Evolutionary conservation across 257 asterid species (phyloP).

Genomic region (Forsythia viridissima): DNA sequence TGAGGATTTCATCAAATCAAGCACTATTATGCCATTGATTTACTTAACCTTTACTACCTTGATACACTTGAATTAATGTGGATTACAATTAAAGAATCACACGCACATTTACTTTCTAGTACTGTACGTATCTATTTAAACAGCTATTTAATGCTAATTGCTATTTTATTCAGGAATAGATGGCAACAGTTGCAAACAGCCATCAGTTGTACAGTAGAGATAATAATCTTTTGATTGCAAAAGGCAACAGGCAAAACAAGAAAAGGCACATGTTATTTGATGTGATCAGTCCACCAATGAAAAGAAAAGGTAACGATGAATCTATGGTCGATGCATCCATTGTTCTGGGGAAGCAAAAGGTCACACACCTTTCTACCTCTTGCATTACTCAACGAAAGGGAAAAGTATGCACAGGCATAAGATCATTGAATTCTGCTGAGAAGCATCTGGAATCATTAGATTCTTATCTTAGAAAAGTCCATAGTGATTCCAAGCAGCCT

Average conservation of each 20-base stretch:
- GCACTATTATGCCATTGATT: conserved; percentile 6
- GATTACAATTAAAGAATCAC: conserved; percentile 11
- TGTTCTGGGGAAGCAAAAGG: conserved; percentile 17
- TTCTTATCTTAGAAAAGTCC: conserved; percentile 62
- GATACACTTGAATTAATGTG: not conserved
- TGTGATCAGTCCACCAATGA: conserved; percentile 18
- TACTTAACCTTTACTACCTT: not conserved
- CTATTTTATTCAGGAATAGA: conserved; percentile 30
- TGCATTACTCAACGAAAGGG: conserved; percentile 30
- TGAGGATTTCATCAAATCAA: not conserved
- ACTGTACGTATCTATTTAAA: not conserved
- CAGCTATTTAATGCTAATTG: not conserved
- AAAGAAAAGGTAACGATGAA: conserved; percentile 26
- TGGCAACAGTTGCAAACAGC: conserved; percentile 43
- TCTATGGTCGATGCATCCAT: conserved; percentile 16
- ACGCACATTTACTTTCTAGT: not conserved
- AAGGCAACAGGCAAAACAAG: conserved; percentile 22
- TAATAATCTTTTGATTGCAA: conserved; percentile 29
- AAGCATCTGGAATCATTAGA: conserved; percentile 64
- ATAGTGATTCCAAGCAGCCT: conserved; percentile 30
- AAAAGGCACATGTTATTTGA: conserved; percentile 26
- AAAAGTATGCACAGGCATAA: conserved; percentile 27
- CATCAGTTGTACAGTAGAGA: conserved; percentile 25
- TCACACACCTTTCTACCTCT: conserved; percentile 2
- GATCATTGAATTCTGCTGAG: conserved; percentile 40